Conservation (phyloP, 176 grass and related monocot species). For the Typha latifolia region DNA sequence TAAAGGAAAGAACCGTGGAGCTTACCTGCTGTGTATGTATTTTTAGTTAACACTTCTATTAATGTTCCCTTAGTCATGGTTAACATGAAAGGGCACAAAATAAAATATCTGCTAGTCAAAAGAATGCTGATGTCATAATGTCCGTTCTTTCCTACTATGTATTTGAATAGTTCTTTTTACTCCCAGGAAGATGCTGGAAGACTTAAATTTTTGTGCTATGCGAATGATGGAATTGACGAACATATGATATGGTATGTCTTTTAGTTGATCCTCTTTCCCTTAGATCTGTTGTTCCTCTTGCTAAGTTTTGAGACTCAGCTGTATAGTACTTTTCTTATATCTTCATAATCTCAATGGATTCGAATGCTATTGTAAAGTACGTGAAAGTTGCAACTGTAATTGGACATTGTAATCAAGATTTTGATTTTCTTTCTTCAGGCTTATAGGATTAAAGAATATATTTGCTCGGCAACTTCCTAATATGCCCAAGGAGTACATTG, state of each 20-base stretch:
- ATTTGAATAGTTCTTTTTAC: background rate
- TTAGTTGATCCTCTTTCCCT: slow-evolving; percentile 9
- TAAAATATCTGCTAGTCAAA: too few relatives aligned
- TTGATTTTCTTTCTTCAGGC: slow-evolving; percentile 32
- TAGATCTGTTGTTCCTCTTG: slow-evolving; percentile 1
- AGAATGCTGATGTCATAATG: too few relatives aligned
- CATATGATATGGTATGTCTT: slow-evolving; percentile 90
- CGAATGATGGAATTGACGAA: slow-evolving; percentile 89
- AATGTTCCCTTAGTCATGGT: too few relatives aligned
- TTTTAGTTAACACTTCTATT: too few relatives aligned
- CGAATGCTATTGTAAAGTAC: too few relatives aligned
- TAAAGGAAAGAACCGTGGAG: too few relatives aligned
- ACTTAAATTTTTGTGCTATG: slow-evolving; percentile 89
- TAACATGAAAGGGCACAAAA: too few relatives aligned
- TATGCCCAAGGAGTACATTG: slow-evolving; percentile 98
- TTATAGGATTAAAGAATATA: slow-evolving; percentile 99
- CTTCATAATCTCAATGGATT: too few relatives aligned
- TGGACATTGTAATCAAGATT: background rate
- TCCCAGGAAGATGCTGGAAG: slow-evolving; percentile 75
- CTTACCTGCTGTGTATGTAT: too few relatives aligned
- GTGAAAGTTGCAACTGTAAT: background rate
- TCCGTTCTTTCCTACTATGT: too few relatives aligned
- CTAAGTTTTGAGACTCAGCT: too few relatives aligned
- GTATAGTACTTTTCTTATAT: too few relatives aligned
- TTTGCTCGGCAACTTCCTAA: slow-evolving; percentile 96